Base-by-base conservation (phyloP, 768 basidiomycete genomes). In the Termitomyces sp. region DNA sequence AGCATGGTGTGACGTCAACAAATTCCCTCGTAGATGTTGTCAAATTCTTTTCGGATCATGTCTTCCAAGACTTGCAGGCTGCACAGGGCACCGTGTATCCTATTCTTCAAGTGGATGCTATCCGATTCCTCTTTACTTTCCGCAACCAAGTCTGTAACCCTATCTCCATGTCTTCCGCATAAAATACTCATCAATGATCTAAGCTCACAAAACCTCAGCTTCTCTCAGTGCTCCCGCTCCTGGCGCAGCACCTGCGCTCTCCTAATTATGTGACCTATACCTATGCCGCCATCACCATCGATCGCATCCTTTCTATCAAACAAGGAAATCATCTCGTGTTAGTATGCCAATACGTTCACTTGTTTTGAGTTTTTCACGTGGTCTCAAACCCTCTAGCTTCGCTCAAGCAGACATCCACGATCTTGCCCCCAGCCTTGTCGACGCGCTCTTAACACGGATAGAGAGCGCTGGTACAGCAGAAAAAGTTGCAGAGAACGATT, bases 261-360 rank as follows among this genome's bases (percentile, higher is more conserved):
- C 75, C 80, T 51, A 93, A 94, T 67, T 95, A 93, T 71, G 96
- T 98, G 47, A 88, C 89, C 25, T 96, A 90, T 65, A 95, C 96
- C 0, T 98, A 98, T 70, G 94, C 95, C 9, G 95, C 97, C 17
- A 94, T 98, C 64, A 93, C 95, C n/a, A 95, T 99, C 66, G 97
- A 99, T 66, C 83, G 94, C 7, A 87, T 98, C 53, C 73, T 99
- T 40, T 92, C 85, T 71, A 97, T 98, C 70, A 94, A 91, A 66
- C 86, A 89, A 64, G 83, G 84, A 3, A 79, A 78, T 4, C 80
- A 84, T 59, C 76, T 91, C 25, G 66, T 93, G 94, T 97, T 57
- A 54, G 90, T 76, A 0, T 39, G 3, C n/a, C 17, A 3, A 34
- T 2, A 19, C 23, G 32, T 50, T 46, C 39, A 19, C 37, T 19